These are phyloP conservation scores for Pythium aphanidermatum DNA, from an alignment of 352 stramenopile genomes.

Conservation along the genomic window DNA sequence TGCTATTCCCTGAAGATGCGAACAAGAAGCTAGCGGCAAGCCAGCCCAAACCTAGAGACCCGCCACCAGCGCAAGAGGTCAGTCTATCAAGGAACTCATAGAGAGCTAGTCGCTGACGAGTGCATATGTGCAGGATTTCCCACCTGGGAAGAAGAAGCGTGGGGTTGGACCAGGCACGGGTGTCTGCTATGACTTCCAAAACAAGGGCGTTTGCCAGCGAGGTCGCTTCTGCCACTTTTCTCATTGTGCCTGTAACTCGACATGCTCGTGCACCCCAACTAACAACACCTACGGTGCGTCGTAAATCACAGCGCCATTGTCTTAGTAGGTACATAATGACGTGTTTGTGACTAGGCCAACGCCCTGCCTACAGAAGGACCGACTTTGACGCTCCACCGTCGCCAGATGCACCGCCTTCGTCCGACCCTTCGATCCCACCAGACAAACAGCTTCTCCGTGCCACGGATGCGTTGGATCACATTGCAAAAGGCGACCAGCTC, in stretches of 20 bases:
- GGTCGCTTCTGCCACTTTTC: slow-evolving; percentile 84
- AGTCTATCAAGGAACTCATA: neutral
- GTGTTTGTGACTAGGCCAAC: no score
- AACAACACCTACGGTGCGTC: slow-evolving; percentile 81
- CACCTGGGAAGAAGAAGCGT: slow-evolving; percentile 65
- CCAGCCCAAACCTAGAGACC: slow-evolving; percentile 13
- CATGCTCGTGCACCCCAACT: slow-evolving; percentile 67
- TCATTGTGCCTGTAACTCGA: slow-evolving; percentile 84
- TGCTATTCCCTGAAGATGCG: slow-evolving; percentile 63
- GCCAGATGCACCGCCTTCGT: slow-evolving; percentile 28
- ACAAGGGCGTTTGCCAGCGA: slow-evolving; percentile 82
- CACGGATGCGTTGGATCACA: slow-evolving; percentile 39
- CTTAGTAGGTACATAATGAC: no score
- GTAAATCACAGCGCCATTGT: no score
- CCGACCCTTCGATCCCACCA: slow-evolving; percentile 23
- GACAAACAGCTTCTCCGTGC: slow-evolving; percentile 42
- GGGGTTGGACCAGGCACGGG: slow-evolving; percentile 45
- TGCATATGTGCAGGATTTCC: slow-evolving; percentile 47
- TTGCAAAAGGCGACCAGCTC: slow-evolving; percentile 24
- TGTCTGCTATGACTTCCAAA: slow-evolving; percentile 87
- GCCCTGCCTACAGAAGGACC: slow-evolving; percentile 71
- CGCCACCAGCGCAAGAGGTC: slow-evolving; percentile 33
- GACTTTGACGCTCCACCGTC: slow-evolving; percentile 77
- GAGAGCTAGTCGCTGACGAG: neutral
- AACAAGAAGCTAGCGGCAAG: slow-evolving; percentile 40